phyloP scores from a whole-genome alignment of 768 basidiomycete species.

The Cystobasidium ongulense region DNA sequence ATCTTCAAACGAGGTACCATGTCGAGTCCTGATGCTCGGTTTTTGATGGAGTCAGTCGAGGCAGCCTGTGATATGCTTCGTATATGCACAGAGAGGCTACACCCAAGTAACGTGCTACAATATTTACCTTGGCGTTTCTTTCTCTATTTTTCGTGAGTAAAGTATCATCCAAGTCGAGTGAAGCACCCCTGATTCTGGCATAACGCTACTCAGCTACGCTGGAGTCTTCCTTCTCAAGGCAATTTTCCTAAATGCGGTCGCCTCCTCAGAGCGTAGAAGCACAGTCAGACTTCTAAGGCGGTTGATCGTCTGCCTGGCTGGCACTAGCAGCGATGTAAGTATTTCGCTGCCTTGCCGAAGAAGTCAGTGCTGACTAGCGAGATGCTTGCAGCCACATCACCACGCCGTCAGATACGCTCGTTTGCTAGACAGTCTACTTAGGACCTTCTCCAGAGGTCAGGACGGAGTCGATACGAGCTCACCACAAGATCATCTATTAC shows the following conservation, averaged over 20 bases:
- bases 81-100: conserved; percentile 35
- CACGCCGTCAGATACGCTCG: conserved; percentile 33
- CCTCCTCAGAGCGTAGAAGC: not conserved
- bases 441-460: conserved; percentile 19
- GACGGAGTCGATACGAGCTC: conserved; percentile 12
- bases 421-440: conserved; percentile 32
- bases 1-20: conserved; percentile 34
- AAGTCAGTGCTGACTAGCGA: not conserved
- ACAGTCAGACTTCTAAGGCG: conserved; percentile 26
- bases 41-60: conserved; percentile 38
- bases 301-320: conserved; percentile 32
- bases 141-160: conserved; percentile 29
- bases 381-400: conserved; percentile 24
- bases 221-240: conserved; percentile 38
- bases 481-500: not conserved
- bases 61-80: conserved; percentile 38
- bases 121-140: conserved; percentile 35
- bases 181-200: not conserved
- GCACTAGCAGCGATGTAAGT: conserved; percentile 30
- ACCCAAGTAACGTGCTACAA: conserved; percentile 37
- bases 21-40: conserved; percentile 35
- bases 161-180: not conserved
- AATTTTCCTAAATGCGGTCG: conserved; percentile 34
- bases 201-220: conserved; percentile 17
- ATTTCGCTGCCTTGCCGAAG: not conserved